Base-by-base conservation (phyloP, 2,329 filamentous ascomycete genomes). In the Fusarium coffeatum region DNA sequence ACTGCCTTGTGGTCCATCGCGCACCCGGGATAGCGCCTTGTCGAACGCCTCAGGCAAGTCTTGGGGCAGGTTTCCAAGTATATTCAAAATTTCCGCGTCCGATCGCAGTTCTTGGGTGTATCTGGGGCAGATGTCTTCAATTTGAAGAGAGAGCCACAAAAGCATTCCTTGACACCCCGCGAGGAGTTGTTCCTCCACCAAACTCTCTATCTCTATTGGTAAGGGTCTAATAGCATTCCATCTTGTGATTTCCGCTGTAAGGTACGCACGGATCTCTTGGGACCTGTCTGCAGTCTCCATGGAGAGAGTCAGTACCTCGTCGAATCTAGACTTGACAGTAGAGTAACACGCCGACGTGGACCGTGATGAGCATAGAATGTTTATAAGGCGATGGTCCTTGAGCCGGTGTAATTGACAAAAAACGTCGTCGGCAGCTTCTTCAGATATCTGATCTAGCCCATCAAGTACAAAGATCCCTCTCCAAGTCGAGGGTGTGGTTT, bases 381-480 rank as follows among this genome's bases (percentile, higher is more conserved):
- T 18, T 34, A 18, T 0, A 3, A 8, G 4, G 1, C 30, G 15
- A 5, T 34, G 30, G 2, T 16, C 3, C 5, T 0, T 3, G 8
- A 34, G 30, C 0, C 15, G 30, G 1, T 34, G 15, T 1, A 34
- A 18, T 18, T 18, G 15, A 8, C 30, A 1, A 5, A 32, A 32
- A 5, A 32, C 6, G 7, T 16, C 30, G 30, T 32, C 13, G 7
- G 5, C 30, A 8, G 30, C 16, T 4, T 37, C 32, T 6, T 18
- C 5, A 2, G 32, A 37, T 18, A 37, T 37, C 0, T 37, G 9
- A n/a, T 37, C 32, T 6, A 37, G 0, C 5, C 32, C 32, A 37
- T 37, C 32, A 1, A 37, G 16, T 0, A 37, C 32, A 11, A 37
- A 18, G 5, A 18, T 37, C 1, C 32, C 32, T 37, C 9, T 37